Conservation (phyloP, 495 filamentous ascomycete genomes). For the Annulohypoxylon maeteangense region DNA sequence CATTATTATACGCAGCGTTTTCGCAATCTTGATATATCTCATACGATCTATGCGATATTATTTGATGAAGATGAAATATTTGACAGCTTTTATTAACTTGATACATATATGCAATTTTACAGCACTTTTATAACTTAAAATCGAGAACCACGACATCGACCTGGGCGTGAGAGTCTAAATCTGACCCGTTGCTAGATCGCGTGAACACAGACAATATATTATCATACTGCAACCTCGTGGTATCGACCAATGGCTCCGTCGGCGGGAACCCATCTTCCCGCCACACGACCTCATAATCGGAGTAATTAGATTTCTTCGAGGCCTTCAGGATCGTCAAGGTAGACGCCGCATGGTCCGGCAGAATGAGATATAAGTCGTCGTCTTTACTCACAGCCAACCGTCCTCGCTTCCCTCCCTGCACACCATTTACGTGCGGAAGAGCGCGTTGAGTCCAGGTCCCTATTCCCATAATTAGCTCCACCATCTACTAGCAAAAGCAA, state of each 20-base stretch:
- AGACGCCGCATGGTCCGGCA: conserved; percentile 45
- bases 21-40: background rate
- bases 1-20: background rate
- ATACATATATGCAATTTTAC: background rate
- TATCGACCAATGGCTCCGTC: conserved; percentile 55
- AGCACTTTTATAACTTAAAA: conserved; percentile 47
- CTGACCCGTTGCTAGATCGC: conserved; percentile 24
- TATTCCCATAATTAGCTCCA: conserved; percentile 18
- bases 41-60: background rate
- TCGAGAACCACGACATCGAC: conserved; percentile 51
- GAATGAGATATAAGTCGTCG: conserved; percentile 51
- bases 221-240: conserved; percentile 48
- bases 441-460: conserved; percentile 47
- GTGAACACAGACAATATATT: conserved; percentile 53
- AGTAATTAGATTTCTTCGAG: conserved; percentile 40
- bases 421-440: conserved; percentile 42
- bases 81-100: background rate
- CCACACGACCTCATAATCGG: conserved; percentile 51
- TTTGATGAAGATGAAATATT: background rate
- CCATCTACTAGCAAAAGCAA: background rate
- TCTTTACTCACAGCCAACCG: conserved; percentile 49
- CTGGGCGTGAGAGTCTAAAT: conserved; percentile 11
- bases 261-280: conserved; percentile 41
- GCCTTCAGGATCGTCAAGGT: conserved; percentile 49
- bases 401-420: conserved; percentile 50